Evolutionary conservation across 2,329 filamentous ascomycete species (phyloP), one percentile per base, ranked within the genome.

Genomic region (Xylaria sp.): DNA sequence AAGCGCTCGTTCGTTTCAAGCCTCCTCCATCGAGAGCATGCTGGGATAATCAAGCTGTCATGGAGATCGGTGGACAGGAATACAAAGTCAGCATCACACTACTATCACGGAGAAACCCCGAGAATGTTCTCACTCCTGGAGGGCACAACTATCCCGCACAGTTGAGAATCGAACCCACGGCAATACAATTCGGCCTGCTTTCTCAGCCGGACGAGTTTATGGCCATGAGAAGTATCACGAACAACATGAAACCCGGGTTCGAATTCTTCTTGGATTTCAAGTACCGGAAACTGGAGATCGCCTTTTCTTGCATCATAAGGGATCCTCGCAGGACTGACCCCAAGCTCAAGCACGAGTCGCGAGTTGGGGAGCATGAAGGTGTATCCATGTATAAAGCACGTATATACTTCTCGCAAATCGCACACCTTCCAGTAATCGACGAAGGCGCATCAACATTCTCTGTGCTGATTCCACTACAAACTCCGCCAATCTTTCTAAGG

Each of bases 161-260:
- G n/a, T 10, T 73, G 56, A 70, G 13, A 2, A 54, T 77, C 7
- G 9, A 60, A 23, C 75, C 73, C n/a, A 5, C 20, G 9, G 9
- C 34, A 1, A 23, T 78, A 41, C 69, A 77, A 61, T 78, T 78
- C 10, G 76, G 76, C 4, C 54, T 77, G 2, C 67, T 77, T 31
- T 58, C 66, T 5, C 55, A 65, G 12, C 84, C 87, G 4, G 81
- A 80, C 2, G 82, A 82, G 0, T 89, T 94, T 84, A 86, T 90
- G 76, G 79, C 84, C 9, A 87, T 92, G 84, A 86, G 85, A 62
- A 85, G 82, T 3, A 73, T 82, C 7, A 57, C 73, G 1, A 68
- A 69, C 52, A 67, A 55, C 13, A 55, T 46, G 8, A 54, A 67
- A 23, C 60, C 72, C 18, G 67, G 77, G 1, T 75, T 83, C 44